Evolutionary conservation across 805 yeast species (phyloP), one percentile per base, ranked within the genome.

Genomic region (Candida patagonica): DNA sequence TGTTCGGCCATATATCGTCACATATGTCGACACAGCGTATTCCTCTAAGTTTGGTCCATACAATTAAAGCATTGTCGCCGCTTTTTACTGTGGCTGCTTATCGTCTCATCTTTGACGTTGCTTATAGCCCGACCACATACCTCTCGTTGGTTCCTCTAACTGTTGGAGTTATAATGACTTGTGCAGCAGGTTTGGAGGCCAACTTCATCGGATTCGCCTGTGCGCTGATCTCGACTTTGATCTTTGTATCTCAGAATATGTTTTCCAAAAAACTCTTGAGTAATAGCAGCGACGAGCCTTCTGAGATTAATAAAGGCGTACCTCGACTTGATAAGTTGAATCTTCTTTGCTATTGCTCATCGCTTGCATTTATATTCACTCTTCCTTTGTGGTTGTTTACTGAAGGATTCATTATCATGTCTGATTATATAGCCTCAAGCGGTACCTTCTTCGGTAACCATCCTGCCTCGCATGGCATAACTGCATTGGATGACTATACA

Each of bases 21-120:
- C 96, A 88, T 57, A 82, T 83, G 55, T 89, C 97, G n/a, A 87
- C 96, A 2, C 73, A 88, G 2, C 60, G 83, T 45, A 84, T 92
- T 38, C 96, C 96, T 0, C 96, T 92, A n/a, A 83, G 96, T 4
- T 64, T 88, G 48, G 96, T 92, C 16, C 96, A 89, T 59, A 87
- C 96, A 6, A 78, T 89, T 51, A 92, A 92, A 63, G 92, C 96
- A 1, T 66, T 89, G 27, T 80, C 94, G 24, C 98, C 98, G 2
- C 67, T 89, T 20, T 74, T 85, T 36, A 89, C 97, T 0, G 96
- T 92, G 9, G 59, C 76, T 23, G 83, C 84, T 31, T 87, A 87
- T 62, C 68, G 82, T 48, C 44, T 78, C 9, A 40, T 80, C 27
- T 81, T 80, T 55, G 66, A 70, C 23, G 71, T 67, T 35, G 61